Base-by-base conservation (phyloP, 352 stramenopile species). In the Phytophthora sp. region DNA sequence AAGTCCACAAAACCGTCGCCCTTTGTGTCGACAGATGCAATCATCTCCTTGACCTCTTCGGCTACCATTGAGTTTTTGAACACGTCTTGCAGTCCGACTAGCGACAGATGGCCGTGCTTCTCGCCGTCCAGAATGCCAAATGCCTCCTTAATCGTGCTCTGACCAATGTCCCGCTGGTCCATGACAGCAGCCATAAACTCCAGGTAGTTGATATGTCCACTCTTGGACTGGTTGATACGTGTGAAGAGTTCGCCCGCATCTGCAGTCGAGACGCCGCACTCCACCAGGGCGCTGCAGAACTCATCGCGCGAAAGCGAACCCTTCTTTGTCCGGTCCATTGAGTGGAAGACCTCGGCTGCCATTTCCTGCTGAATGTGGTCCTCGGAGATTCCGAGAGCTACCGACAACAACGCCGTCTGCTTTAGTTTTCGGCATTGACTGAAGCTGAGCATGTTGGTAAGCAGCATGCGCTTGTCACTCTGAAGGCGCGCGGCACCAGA, bases 171-270 rank as follows among this genome's bases (percentile, higher is more conserved):
- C 35, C 89, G 86, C 56, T 95, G 78, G 66, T 98, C 93, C 67
- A 99, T 88, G 7, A 93, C 95, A 3, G 95, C 96, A 8, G 95
- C 96, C 61, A 98, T 85, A 76, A 99, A 99, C 79, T 99, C 96
- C 5, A 97, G 90, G 65, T 98, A 98, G 61, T 97, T 91, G 30
- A 99, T 96, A 33, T 91, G 66, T 0, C 91, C 90, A 8, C 66
- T 84, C 60, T 91, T 92, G 29, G 80, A 90, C 64, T 92, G 85
- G 56, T 94, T 90, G 49, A 94, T 93, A 13, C 80, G 84, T 18
- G 68, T 65, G 45, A 94, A 94, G 5, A 93, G 69, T 21, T 96
- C 87, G 18, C 84, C 71, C 0, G 90, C 81, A 46, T 97, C 94
- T 39, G 92, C 84, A 50, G 69, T 66, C 3, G 77, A 77, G 21